These are phyloP conservation scores for Penicillium griseofulvum DNA, from an alignment of 2,329 filamentous ascomycete genomes.

Conservation along the genomic window DNA sequence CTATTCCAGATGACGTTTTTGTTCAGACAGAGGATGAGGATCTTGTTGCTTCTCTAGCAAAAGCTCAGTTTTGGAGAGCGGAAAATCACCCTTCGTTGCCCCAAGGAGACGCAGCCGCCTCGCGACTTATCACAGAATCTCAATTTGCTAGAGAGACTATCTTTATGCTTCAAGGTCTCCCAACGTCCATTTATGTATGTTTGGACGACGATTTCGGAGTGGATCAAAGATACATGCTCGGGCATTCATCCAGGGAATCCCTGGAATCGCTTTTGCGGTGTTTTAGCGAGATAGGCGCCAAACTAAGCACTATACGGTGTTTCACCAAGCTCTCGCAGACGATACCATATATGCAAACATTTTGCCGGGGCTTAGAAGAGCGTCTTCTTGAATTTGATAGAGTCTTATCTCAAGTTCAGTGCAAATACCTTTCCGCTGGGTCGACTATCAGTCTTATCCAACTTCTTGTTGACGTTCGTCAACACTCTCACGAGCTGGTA, in stretches of 20 bases:
- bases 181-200: slow-evolving; percentile 66
- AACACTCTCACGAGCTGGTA: slow-evolving; percentile 55
- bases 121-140: slow-evolving; percentile 61
- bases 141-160: slow-evolving; percentile 73
- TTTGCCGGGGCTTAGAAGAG: slow-evolving; percentile 61
- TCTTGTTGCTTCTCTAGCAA: slow-evolving; percentile 41
- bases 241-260: slow-evolving; percentile 33
- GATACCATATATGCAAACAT: slow-evolving; percentile 66
- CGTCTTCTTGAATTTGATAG: slow-evolving; percentile 60
- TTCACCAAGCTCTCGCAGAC: slow-evolving; percentile 50
- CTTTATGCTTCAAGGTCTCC: slow-evolving; percentile 79
- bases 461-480: slow-evolving; percentile 58
- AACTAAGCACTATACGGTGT: slow-evolving; percentile 48
- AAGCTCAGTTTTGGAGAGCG: slow-evolving; percentile 50
- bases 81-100: slow-evolving; percentile 19
- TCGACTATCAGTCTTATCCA: slow-evolving; percentile 65
- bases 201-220: slow-evolving; percentile 35
- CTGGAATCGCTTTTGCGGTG: slow-evolving; percentile 37
- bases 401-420: slow-evolving; percentile 59
- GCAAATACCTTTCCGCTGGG: slow-evolving; percentile 55
- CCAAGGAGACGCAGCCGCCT: slow-evolving; percentile 19
- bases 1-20: slow-evolving; percentile 35
- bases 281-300: slow-evolving; percentile 51
- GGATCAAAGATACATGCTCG: slow-evolving; percentile 37
- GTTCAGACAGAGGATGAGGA: slow-evolving; percentile 30